phyloP scores from a whole-genome alignment of 495 filamentous ascomycete genomes.

The Hapsidospora chrysogenum region DNA sequence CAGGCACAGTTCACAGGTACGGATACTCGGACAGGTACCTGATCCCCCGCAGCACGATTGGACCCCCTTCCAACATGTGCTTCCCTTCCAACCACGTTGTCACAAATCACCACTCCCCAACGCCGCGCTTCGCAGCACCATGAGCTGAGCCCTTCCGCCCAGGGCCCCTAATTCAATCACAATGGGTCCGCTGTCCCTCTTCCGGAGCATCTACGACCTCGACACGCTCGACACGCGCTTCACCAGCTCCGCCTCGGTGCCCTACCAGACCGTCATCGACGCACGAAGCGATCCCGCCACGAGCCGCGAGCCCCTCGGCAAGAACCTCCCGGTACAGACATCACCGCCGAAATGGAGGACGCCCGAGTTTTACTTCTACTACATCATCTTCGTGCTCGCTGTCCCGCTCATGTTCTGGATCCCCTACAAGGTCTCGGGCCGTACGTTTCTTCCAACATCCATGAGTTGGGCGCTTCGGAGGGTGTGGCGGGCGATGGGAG shows the following conservation, averaged over 20 bases:
- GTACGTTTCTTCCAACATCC: slow-evolving; percentile 25
- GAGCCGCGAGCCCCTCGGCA: slow-evolving; percentile 10
- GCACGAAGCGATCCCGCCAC: slow-evolving; percentile 14
- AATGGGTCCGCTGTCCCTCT: slow-evolving; percentile 21
- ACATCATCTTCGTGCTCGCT: slow-evolving; percentile 44
- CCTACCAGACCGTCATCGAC: slow-evolving; percentile 35
- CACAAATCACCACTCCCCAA: not conserved
- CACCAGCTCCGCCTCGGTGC: slow-evolving; percentile 50
- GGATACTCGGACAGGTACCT: no score
- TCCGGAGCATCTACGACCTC: slow-evolving; percentile 53
- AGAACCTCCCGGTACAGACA: slow-evolving; percentile 16
- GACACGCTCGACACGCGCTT: slow-evolving; percentile 92
- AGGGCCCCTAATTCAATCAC: slow-evolving; percentile 2
- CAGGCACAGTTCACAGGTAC: not conserved
- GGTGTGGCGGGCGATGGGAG: no score
- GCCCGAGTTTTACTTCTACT: slow-evolving; percentile 74
- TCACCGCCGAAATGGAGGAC: slow-evolving; percentile 63
- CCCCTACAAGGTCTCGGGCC: slow-evolving; percentile 70
- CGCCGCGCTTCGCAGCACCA: not conserved
- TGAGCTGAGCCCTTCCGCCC: not conserved
- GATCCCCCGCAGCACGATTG: not conserved
- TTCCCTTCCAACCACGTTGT: not conserved
- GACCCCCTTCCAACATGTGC: not conserved
- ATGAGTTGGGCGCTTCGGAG: not conserved
- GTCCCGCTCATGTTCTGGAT: slow-evolving; percentile 87